Conservation (phyloP, 1,284 basidiomycete species). For the Ustilago hordei region DNA sequence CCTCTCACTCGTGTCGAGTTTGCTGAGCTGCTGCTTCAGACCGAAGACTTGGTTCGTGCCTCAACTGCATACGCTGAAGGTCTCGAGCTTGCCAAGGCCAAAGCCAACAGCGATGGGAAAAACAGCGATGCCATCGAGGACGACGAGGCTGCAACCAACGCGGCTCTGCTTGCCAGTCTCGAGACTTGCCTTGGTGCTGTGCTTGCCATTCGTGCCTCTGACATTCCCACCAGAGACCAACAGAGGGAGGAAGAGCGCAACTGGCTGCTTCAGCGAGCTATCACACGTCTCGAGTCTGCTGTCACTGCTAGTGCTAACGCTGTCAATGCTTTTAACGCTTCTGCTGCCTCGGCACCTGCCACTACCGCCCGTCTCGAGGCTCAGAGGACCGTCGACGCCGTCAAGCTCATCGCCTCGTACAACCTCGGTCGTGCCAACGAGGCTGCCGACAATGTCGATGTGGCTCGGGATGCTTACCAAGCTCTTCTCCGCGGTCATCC, state of each 20-base stretch:
- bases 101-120: conserved; percentile 9
- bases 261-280: conserved; percentile 51
- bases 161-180: conserved; percentile 43
- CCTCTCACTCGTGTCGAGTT: conserved; percentile 58
- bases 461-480: conserved; percentile 62
- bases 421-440: conserved; percentile 66
- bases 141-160: conserved; percentile 34
- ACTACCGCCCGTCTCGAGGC: conserved; percentile 40
- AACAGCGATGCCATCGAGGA: conserved; percentile 17
- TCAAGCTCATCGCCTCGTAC: conserved; percentile 64
- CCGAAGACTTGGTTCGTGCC: conserved; percentile 55
- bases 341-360: conserved; percentile 30
- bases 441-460: conserved; percentile 43
- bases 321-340: conserved; percentile 29
- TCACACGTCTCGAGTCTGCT: conserved; percentile 49
- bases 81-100: conserved; percentile 39
- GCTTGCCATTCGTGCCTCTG: conserved; percentile 50
- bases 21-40: conserved; percentile 57
- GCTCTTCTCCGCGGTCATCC: conserved; percentile 63
- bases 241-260: conserved; percentile 35
- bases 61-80: conserved; percentile 44
- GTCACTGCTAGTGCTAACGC: conserved; percentile 38
- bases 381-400: conserved; percentile 46
- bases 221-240: conserved; percentile 39
- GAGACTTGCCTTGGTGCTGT: conserved; percentile 58